A percentile compares a stretch with the other conserved stretches of the same genome.
Evolutionary conservation across 78 protist species (phyloP).

Genomic region (Dictyostelium firmibasis): DNA sequence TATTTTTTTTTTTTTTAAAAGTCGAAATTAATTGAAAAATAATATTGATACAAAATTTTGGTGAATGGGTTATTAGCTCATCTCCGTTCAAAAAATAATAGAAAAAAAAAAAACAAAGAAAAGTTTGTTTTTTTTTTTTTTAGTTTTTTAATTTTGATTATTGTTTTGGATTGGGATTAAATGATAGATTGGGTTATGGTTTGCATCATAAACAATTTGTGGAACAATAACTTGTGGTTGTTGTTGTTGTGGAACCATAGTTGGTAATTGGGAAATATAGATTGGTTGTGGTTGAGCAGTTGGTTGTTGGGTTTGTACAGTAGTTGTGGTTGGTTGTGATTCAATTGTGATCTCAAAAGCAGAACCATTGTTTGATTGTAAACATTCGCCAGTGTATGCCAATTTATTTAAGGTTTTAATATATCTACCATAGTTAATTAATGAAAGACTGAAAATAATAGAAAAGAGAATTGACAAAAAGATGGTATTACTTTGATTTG

Average conservation of each 20-base stretch:
- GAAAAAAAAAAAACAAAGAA: background rate
- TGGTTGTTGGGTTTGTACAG: background rate
- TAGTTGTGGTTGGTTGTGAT: background rate
- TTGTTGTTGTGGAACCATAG: background rate
- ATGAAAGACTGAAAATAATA: background rate
- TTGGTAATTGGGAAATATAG: background rate
- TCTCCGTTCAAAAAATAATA: background rate
- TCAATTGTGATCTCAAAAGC: background rate
- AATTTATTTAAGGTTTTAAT: background rate
- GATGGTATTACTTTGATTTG: background rate
- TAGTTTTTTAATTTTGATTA: background rate
- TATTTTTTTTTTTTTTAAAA: no score
- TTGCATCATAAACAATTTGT: conserved; percentile 8
- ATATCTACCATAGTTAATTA: background rate
- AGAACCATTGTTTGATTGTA: background rate
- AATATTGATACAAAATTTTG: background rate
- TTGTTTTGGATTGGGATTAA: conserved; percentile 14
- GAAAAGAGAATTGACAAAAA: background rate
- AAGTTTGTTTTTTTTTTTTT: background rate
- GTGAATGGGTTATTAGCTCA: background rate
- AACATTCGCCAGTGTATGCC: background rate
- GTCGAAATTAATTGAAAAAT: background rate
- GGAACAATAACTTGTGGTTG: background rate
- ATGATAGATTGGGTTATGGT: background rate
- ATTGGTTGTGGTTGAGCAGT: background rate